Percentiles rank a stretch among this genome's conserved stretches.
phyloP scores from a whole-genome alignment of 192 early-diverging fungal genomes.

The Rhizophagus prolifer region DNA sequence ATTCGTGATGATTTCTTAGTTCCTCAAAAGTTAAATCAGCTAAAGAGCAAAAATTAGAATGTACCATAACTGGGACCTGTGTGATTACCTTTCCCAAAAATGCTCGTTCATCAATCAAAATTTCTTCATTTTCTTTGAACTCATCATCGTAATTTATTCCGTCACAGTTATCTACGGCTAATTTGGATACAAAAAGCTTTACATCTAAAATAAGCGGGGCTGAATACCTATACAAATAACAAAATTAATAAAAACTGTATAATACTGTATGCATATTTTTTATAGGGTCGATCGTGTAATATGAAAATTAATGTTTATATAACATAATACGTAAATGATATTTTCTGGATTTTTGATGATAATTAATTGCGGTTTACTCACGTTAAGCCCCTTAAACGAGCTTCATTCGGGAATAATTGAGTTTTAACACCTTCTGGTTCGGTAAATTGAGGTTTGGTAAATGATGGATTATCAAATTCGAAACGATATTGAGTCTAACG shows the following conservation, averaged over 20 bases:
- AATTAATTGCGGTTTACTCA: slow-evolving; percentile 30
- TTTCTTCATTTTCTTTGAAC: slow-evolving; percentile 45
- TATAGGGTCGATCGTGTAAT: no score
- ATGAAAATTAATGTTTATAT: no score
- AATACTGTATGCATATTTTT: no score
- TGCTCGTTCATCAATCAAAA: slow-evolving; percentile 48
- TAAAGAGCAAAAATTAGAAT: slow-evolving; percentile 86
- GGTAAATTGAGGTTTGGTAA: slow-evolving; percentile 73
- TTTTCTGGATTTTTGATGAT: no score
- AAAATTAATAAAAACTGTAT: no score
- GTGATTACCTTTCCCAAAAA: slow-evolving; percentile 76
- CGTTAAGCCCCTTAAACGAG: slow-evolving; percentile 91
- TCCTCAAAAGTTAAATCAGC: slow-evolving; percentile 67
- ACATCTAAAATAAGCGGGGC: background rate
- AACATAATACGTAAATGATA: no score
- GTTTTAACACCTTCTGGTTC: slow-evolving; percentile 78
- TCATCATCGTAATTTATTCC: background rate
- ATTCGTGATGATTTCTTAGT: slow-evolving; percentile 83
- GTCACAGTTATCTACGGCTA: background rate
- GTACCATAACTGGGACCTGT: slow-evolving; percentile 95
- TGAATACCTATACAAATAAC: background rate
- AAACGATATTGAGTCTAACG: background rate
- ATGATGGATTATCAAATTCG: slow-evolving; percentile 86
- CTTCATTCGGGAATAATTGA: slow-evolving; percentile 87
- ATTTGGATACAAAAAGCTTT: background rate